Base-by-base conservation (phyloP, 176 grass and related monocot species). In the Alopecurus myosuroides region DNA sequence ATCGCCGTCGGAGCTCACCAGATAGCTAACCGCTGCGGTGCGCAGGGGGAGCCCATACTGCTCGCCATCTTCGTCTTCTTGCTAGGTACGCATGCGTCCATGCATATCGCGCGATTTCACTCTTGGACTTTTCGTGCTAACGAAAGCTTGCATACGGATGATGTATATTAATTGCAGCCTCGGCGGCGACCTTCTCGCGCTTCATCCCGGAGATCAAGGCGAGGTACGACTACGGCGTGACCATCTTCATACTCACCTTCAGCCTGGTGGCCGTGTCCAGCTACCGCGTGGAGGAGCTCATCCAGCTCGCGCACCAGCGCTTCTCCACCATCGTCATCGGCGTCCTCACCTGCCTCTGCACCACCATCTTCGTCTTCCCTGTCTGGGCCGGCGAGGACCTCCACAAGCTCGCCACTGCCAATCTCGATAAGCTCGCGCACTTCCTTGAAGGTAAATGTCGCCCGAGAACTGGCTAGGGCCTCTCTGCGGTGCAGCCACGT, bases 151-250 rank as follows among this genome's bases (percentile, higher is more conserved):
- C 13, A 19, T 30, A 30, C 10, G 23, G 6, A 33, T 79, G 55
- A 3, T 29, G 13, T 30, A 19, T 50, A 41, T 22, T n/a, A n/a
- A n/a, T n/a, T 81, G 77, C 85, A 98, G 96, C 93, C 4, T 85
- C 93, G 40, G 89, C 88, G 51, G 91, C 96, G 45, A 98, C 96
- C 2, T 98, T 98, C 86, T 90, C 91, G 51, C 87, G 96, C 20
- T 98, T 98, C 83, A 95, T 98, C 87, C 96, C 96, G 62, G 93
- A 90, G 89, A 66, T 98, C n/a, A 98, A 98, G 83, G 96, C 93
- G 19, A 31, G 74, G 82, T 98, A 98, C 66, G 96, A 98, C 83
- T 98, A 98, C 70, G 96, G 96, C 0, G 93, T 98, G 35, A 94
- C 89, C 33, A 98, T 98, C 81, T 98, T 98, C 80, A 98, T 98